Conservation (phyloP, 73 alveolate species). For the Uronychia setigera region DNA sequence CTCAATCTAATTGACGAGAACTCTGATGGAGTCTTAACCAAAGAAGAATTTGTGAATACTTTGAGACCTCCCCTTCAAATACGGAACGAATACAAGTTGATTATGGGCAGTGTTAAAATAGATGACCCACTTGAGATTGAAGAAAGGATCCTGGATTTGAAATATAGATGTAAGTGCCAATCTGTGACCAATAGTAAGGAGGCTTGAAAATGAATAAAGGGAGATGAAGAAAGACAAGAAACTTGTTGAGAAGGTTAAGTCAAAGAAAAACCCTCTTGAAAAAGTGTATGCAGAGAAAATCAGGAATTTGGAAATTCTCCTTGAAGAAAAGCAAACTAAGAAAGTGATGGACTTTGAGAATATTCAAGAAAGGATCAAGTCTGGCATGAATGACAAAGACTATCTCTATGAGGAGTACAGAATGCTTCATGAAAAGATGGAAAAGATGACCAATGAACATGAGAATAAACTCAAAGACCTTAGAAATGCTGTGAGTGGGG, state of each 20-base stretch:
- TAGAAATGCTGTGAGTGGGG: neutral
- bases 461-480: neutral
- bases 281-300: conserved; percentile 44
- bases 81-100: conserved; percentile 48
- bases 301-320: conserved; percentile 5
- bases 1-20: conserved; percentile 29
- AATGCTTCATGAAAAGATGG: conserved; percentile 3
- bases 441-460: conserved; percentile 9
- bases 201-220: conserved; percentile 38
- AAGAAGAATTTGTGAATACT: conserved; percentile 51
- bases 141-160: conserved; percentile 53
- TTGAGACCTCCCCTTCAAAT: conserved; percentile 47
- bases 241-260: conserved; percentile 17
- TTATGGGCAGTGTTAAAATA: conserved; percentile 45
- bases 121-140: conserved; percentile 64
- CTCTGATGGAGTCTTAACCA: conserved; percentile 63
- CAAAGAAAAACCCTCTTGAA: conserved; percentile 20
- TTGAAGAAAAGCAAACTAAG: neutral
- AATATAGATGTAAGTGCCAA: conserved; percentile 16
- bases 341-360: neutral
- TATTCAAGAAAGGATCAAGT: conserved; percentile 14
- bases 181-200: neutral
- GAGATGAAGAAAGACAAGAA: conserved; percentile 20
- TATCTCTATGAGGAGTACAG: conserved; percentile 14
- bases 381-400: conserved; percentile 29